phyloP scores from a whole-genome alignment of 1,139 yeast species.

The Geotrichum cucujoidarum region DNA sequence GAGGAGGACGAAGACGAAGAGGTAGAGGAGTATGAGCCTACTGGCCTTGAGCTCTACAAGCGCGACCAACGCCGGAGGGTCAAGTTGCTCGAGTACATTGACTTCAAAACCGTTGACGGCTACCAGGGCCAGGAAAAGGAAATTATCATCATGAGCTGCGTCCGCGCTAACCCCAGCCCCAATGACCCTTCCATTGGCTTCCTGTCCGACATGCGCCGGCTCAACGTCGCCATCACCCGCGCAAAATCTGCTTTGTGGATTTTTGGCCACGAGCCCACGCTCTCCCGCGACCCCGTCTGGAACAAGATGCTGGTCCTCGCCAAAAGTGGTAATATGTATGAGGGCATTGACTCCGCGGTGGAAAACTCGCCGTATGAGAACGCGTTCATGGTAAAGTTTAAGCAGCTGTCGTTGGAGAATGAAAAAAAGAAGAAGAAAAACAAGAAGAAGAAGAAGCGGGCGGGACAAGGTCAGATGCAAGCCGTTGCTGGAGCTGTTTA shows the following conservation, averaged over 20 bases:
- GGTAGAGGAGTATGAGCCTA: neutral
- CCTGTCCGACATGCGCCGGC: conserved; percentile 80
- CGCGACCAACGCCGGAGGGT: conserved; percentile 35
- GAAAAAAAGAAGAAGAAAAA: too few relatives aligned
- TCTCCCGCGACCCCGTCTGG: conserved; percentile 66
- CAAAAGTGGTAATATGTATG: conserved; percentile 42
- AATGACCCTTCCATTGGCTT: conserved; percentile 70
- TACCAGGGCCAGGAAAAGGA: conserved; percentile 98
- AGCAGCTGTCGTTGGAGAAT: too few relatives aligned
- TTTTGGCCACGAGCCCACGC: conserved; percentile 54
- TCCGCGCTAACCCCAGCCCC: conserved; percentile 64
- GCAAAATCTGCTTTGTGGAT: conserved; percentile 92
- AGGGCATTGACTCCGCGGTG: too few relatives aligned
- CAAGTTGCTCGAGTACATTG: conserved; percentile 59
- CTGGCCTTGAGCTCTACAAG: neutral
- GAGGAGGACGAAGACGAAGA: too few relatives aligned
- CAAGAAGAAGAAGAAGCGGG: too few relatives aligned
- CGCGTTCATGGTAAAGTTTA: too few relatives aligned
- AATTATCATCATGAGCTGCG: conserved; percentile 89
- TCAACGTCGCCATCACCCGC: conserved; percentile 94
- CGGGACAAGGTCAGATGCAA: too few relatives aligned
- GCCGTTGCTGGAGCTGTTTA: too few relatives aligned
- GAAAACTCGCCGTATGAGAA: too few relatives aligned
- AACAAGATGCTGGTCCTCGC: conserved; percentile 61
- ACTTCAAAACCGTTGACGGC: conserved; percentile 94